These are phyloP conservation scores for Calonectria multiphialidica DNA, from an alignment of 2,329 filamentous ascomycete genomes.

Conservation along the genomic window DNA sequence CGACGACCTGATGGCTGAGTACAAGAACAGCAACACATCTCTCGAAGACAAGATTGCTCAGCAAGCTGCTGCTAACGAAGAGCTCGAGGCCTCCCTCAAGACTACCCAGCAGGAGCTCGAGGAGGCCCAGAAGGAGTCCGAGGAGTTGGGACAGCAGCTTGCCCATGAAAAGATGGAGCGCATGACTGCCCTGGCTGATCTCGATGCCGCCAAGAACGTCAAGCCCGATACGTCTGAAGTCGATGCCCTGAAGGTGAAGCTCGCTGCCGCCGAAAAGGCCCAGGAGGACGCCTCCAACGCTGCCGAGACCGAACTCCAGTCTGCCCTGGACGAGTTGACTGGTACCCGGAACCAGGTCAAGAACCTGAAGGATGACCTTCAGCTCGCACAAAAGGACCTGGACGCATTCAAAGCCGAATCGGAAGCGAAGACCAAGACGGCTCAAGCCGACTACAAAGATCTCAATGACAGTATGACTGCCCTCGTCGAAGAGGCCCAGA, in stretches of 20 bases:
- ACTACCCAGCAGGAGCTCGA: conserved; percentile 56
- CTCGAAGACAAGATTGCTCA: conserved; percentile 52
- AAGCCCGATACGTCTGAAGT: conserved; percentile 68
- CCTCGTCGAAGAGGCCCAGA: conserved; percentile 70
- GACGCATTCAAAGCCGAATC: conserved; percentile 64
- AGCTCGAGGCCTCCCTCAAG: conserved; percentile 52
- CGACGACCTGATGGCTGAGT: conserved; percentile 55
- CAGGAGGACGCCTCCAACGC: conserved; percentile 58
- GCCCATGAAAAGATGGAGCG: conserved; percentile 72
- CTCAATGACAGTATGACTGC: conserved; percentile 73
- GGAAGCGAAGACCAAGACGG: conserved; percentile 65
- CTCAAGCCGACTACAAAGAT: conserved; percentile 70
- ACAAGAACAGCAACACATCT: conserved; percentile 48
- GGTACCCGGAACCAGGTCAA: conserved; percentile 50
- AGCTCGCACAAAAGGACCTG: conserved; percentile 64
- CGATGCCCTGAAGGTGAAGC: conserved; percentile 64
- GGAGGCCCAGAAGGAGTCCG: conserved; percentile 61
- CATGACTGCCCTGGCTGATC: conserved; percentile 69
- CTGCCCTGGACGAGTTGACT: conserved; percentile 48
- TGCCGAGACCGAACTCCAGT: conserved; percentile 49
- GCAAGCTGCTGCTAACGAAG: conserved; percentile 50
- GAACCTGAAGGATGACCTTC: conserved; percentile 56
- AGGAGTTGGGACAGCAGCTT: conserved; percentile 64
- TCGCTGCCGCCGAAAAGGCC: conserved; percentile 61
- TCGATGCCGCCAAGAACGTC: conserved; percentile 68